Conservation (phyloP, 768 basidiomycete species). For the Suillus subaureus region DNA sequence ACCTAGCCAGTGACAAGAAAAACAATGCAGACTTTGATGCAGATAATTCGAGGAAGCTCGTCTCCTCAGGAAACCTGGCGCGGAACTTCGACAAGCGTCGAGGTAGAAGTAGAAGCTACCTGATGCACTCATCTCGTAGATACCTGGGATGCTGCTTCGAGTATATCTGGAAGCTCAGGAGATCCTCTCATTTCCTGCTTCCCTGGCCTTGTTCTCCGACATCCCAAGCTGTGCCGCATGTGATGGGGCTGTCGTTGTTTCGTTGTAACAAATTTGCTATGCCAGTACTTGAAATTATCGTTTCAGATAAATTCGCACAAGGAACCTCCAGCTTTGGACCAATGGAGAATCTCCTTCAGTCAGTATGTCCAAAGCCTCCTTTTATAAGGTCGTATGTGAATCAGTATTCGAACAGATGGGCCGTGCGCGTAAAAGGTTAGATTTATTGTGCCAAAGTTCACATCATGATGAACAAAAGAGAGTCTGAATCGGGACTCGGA, state of each 20-base stretch:
- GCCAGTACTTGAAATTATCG: not conserved
- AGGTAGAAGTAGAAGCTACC: not conserved
- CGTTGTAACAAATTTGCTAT: not conserved
- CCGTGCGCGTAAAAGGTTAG: not conserved
- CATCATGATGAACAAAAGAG: no score
- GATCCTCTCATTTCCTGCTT: not conserved
- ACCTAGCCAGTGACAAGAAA: not conserved
- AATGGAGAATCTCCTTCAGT: not conserved
- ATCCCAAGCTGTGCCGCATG: not conserved
- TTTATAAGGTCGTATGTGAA: not conserved
- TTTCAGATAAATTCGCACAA: not conserved
- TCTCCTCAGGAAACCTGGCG: not conserved
- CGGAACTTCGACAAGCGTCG: not conserved
- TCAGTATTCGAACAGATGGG: not conserved
- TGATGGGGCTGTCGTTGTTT: not conserved
- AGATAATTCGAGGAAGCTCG: not conserved
- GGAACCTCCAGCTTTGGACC: not conserved
- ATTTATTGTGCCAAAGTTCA: no score
- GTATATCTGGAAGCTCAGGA: not conserved
- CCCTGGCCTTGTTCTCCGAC: not conserved
- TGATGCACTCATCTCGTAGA: not conserved
- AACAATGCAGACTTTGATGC: not conserved
- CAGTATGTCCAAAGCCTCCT: not conserved
- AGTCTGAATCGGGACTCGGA: no score
- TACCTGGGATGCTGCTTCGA: not conserved